phyloP scores from a whole-genome alignment of 1,284 basidiomycete genomes.

The Mycena citricolor region DNA sequence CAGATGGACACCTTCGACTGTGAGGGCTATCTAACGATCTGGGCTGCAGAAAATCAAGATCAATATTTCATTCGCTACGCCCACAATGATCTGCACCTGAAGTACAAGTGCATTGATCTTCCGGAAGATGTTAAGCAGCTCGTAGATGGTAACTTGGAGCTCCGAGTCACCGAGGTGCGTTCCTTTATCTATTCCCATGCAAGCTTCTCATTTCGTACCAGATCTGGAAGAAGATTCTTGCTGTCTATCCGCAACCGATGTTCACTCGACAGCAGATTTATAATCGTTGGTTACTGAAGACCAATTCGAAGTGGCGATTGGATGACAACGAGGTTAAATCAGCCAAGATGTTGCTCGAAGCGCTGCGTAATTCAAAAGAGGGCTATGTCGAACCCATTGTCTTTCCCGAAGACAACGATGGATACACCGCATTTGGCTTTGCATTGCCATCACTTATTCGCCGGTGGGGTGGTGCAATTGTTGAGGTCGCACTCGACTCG shows the following conservation, averaged over 20 bases:
- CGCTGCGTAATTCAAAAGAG: not conserved
- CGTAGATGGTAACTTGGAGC: conserved; percentile 4
- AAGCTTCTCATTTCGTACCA: not conserved
- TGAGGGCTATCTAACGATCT: conserved; percentile 6
- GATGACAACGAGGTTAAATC: conserved; percentile 18
- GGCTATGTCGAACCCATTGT: not conserved
- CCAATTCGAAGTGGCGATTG: conserved; percentile 3
- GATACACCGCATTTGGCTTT: conserved; percentile 16
- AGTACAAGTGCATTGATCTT: conserved; percentile 14
- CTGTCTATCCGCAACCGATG: conserved; percentile 2
- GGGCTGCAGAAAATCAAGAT: conserved; percentile 1
- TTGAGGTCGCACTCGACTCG: conserved; percentile 19
- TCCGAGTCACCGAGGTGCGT: no score
- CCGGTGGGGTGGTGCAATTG: conserved; percentile 12
- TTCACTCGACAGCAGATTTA: conserved; percentile 9
- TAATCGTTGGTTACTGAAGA: conserved; percentile 1
- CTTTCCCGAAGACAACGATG: conserved; percentile 4
- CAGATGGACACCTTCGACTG: conserved; percentile 7
- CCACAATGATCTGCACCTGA: conserved; percentile 4
- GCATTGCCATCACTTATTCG: conserved; percentile 9
- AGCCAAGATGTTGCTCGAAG: conserved; percentile 13
- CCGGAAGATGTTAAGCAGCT: conserved; percentile 9
- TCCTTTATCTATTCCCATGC: no score
- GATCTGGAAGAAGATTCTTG: conserved; percentile 15
- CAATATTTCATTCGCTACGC: conserved; percentile 1